These are phyloP conservation scores for Boletus sp. DNA, from an alignment of 768 basidiomycete species.

Conservation along the genomic window DNA sequence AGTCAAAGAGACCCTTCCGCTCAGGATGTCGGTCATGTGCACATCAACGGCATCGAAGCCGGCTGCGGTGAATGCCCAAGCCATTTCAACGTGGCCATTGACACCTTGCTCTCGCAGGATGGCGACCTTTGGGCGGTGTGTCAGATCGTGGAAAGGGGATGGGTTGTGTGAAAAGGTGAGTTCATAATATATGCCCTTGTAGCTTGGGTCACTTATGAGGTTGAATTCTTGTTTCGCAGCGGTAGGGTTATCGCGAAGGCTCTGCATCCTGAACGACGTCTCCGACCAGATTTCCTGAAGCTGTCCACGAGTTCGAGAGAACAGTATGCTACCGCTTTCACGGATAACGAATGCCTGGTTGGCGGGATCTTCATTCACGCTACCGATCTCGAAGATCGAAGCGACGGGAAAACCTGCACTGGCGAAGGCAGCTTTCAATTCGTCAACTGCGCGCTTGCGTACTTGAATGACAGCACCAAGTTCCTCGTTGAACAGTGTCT, in stretches of 20 bases:
- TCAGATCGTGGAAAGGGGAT: conserved; percentile 37
- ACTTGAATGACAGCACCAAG: conserved; percentile 93
- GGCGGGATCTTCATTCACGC: conserved; percentile 50
- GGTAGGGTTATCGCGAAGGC: conserved; percentile 77
- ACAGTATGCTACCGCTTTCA: conserved; percentile 49
- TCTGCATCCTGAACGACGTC: conserved; percentile 92
- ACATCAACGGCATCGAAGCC: conserved; percentile 96
- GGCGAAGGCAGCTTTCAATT: conserved; percentile 60
- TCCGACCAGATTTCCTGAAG: conserved; percentile 91
- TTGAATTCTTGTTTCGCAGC: conserved; percentile 80
- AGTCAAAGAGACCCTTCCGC: conserved; percentile 57
- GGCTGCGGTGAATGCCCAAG: conserved; percentile 91
- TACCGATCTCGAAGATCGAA: conserved; percentile 77
- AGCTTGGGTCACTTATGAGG: conserved; percentile 59
- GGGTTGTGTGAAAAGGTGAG: conserved; percentile 52
- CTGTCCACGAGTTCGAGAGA: conserved; percentile 60
- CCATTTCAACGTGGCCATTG: conserved; percentile 98
- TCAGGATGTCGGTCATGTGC: conserved; percentile 96
- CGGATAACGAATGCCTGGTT: conserved; percentile 68
- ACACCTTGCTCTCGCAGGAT: conserved; percentile 98
- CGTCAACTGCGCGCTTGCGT: conserved; percentile 51
- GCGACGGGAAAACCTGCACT: conserved; percentile 72
- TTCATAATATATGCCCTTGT: conserved; percentile 72
- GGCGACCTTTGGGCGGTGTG: conserved; percentile 79
- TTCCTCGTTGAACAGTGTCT: conserved; percentile 92